phyloP scores from a whole-genome alignment of 1,284 basidiomycete genomes.

The Cystobasidiaceae sp. region DNA sequence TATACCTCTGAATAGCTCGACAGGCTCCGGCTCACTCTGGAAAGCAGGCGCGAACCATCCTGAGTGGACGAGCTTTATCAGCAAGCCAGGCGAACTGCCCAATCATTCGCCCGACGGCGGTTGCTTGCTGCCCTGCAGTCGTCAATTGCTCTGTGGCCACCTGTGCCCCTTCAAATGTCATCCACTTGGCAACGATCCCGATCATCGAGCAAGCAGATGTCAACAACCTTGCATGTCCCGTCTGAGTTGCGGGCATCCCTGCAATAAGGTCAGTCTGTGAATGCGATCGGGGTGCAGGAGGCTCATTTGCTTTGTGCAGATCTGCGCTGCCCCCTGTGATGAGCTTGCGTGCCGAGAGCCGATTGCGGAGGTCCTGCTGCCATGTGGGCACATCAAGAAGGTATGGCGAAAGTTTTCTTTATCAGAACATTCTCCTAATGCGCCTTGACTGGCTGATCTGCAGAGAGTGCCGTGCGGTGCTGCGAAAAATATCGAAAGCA shows the following conservation, averaged over 20 bases:
- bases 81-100: constrained; percentile 33
- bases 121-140: constrained; percentile 57
- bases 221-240: constrained; percentile 36
- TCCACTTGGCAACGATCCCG: constrained; percentile 54
- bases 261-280: neutral
- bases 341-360: neutral
- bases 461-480: neutral
- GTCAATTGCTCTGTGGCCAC: constrained; percentile 64
- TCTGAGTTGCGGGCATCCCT: neutral
- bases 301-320: neutral
- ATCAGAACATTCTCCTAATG: neutral
- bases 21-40: neutral
- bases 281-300: no score
- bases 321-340: neutral
- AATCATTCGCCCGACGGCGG: constrained; percentile 62
- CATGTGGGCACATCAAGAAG: neutral
- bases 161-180: constrained; percentile 66
- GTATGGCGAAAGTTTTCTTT: neutral
- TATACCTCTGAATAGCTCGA: neutral
- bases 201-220: constrained; percentile 56
- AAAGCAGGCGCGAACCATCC: no score
- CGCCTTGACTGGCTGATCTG: neutral
- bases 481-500: no score
- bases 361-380: neutral
- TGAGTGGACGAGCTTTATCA: neutral